These are phyloP conservation scores for Metschnikowia orientalis DNA, from an alignment of 805 yeast genomes.

Conservation along the genomic window DNA sequence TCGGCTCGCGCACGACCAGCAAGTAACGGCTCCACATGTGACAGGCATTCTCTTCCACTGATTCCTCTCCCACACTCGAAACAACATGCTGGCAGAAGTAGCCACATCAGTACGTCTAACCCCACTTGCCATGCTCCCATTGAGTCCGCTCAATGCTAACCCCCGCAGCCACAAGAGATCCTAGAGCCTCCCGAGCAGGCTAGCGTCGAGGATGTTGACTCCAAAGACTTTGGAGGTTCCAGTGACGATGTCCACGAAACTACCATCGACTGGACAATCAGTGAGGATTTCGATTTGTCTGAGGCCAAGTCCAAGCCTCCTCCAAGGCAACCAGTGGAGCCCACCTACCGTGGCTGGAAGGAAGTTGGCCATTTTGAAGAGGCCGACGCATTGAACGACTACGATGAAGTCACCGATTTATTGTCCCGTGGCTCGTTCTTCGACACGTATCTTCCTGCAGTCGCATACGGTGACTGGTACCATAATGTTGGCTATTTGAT, in stretches of 20 bases:
- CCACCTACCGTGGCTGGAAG: conserved; percentile 87
- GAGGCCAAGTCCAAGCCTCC: conserved; percentile 33
- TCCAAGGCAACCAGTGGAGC: conserved; percentile 52
- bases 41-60: no score
- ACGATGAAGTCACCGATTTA: conserved; percentile 71
- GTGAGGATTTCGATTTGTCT: conserved; percentile 36
- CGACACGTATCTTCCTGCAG: conserved; percentile 72
- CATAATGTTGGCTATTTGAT: conserved; percentile 76
- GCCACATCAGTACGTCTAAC: conserved; percentile 17
- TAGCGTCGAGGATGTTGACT: conserved; percentile 13
- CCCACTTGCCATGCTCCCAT: not conserved
- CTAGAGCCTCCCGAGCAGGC: conserved; percentile 31
- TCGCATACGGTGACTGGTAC: conserved; percentile 91
- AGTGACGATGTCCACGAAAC: conserved; percentile 9
- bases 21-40: conserved; percentile 1
- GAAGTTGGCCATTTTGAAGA: conserved; percentile 87
- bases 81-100: conserved; percentile 9
- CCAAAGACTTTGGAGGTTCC: conserved; percentile 6
- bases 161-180: conserved; percentile 30
- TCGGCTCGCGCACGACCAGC: conserved; percentile 5
- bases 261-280: conserved; percentile 25
- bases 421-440: conserved; percentile 65
- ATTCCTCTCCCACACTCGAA: no score
- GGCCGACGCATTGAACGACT: conserved; percentile 56
- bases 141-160: conserved; percentile 14